Evolutionary conservation across 1,139 yeast species (phyloP).

Genomic region (Zhuliangozyma blackwelliae): DNA sequence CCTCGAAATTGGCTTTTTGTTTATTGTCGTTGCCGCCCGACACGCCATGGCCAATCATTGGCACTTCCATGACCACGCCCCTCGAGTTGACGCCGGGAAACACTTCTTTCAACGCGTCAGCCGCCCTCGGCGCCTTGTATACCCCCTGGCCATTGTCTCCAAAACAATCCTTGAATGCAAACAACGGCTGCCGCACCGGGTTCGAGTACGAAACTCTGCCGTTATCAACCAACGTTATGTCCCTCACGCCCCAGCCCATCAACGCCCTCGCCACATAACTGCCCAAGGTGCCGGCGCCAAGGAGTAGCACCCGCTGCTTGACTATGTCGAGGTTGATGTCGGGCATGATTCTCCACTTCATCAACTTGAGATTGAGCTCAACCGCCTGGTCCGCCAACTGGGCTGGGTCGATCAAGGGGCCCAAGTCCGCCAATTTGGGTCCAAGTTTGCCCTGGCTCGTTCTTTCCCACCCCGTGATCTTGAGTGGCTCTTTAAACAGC

Average conservation of each 20-base stretch:
- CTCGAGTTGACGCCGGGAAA: constrained; percentile 70
- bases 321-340: constrained; percentile 64
- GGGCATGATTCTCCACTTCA: constrained; percentile 97
- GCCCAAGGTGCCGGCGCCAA: constrained; percentile 98
- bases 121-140: constrained; percentile 74
- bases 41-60: constrained; percentile 93
- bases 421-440: constrained; percentile 80
- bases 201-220: constrained; percentile 87
- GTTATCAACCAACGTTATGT: constrained; percentile 83
- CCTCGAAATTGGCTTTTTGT: constrained; percentile 49
- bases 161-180: constrained; percentile 68
- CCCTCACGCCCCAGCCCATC: constrained; percentile 90
- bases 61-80: constrained; percentile 71
- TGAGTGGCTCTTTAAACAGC: constrained; percentile 16
- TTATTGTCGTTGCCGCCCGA: constrained; percentile 26
- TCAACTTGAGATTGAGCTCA: constrained; percentile 79
- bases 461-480: constrained; percentile 86
- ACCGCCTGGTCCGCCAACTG: constrained; percentile 88
- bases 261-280: constrained; percentile 83
- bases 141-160: constrained; percentile 57
- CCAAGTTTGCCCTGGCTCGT: constrained; percentile 66
- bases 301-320: constrained; percentile 56
- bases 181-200: constrained; percentile 92
- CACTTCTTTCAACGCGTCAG: constrained; percentile 61
- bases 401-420: constrained; percentile 72